phyloP scores from a whole-genome alignment of 352 stramenopile species.

The Globisporangium parvum region DNA sequence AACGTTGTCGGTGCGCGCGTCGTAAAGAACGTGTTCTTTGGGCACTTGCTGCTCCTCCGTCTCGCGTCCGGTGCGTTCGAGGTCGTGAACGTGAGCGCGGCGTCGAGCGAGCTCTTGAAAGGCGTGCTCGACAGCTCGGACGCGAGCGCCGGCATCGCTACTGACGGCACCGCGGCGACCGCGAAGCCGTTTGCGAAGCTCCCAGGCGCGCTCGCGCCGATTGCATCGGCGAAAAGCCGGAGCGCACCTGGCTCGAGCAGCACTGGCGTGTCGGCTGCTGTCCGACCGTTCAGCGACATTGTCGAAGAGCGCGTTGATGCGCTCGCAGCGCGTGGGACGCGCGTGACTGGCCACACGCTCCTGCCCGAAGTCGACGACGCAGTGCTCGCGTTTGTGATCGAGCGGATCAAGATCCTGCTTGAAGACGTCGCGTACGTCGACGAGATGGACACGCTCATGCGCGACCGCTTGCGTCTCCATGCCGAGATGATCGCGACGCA shows the following conservation, averaged over 20 bases:
- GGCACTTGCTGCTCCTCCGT: constrained; percentile 67
- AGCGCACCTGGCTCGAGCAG: constrained; percentile 4
- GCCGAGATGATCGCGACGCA: constrained; percentile 56
- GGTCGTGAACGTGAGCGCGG: constrained; percentile 72
- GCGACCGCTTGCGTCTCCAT: constrained; percentile 49
- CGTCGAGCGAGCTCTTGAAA: constrained; percentile 67
- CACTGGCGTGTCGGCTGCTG: constrained; percentile 14
- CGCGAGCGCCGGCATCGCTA: constrained; percentile 5
- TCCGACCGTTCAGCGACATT: constrained; percentile 52
- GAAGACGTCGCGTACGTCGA: constrained; percentile 77
- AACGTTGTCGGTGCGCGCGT: constrained; percentile 63
- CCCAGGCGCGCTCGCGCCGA: constrained; percentile 44
- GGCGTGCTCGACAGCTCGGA: constrained; percentile 35
- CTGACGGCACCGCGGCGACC: constrained; percentile 2
- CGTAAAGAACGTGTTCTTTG: constrained; percentile 72
- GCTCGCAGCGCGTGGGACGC: constrained; percentile 46
- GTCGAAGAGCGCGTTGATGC: constrained; percentile 55
- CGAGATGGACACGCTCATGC: constrained; percentile 61
- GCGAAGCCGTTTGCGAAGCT: constrained; percentile 35
- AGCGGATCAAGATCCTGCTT: constrained; percentile 35
- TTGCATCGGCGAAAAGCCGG: constrained; percentile 29
- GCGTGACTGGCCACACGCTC: constrained; percentile 57
- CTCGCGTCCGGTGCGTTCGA: constrained; percentile 69
- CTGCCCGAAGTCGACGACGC: constrained; percentile 61
- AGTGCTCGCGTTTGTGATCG: constrained; percentile 67